phyloP scores from a whole-genome alignment of 2,329 filamentous ascomycete species.

The Cladosporium phlei region DNA sequence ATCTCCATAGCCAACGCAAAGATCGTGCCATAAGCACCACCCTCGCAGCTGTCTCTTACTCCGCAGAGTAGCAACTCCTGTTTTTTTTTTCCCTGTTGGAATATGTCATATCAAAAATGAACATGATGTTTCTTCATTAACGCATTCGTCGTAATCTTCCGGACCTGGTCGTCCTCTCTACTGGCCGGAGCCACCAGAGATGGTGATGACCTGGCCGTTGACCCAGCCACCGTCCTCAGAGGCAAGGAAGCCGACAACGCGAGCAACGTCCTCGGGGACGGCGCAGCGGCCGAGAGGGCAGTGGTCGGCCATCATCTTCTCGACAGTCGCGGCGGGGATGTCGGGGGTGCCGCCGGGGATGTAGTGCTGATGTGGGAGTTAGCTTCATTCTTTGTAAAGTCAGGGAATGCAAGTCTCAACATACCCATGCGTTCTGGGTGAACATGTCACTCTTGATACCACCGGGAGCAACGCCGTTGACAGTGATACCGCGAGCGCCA shows the following conservation, averaged over 20 bases:
- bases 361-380: conserved; percentile 31
- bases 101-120: no score
- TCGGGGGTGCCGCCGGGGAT: conserved; percentile 47
- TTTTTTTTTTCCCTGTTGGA: background rate
- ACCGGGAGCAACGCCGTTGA: conserved; percentile 68
- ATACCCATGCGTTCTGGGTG: conserved; percentile 34
- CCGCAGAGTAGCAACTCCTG: background rate
- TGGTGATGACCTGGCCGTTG: conserved; percentile 41
- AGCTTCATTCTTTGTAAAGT: background rate
- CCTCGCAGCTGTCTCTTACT: no score
- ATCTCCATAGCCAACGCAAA: no score
- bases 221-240: conserved; percentile 38
- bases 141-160: background rate
- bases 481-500: conserved; percentile 62
- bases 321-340: conserved; percentile 47
- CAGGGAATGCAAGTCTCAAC: background rate
- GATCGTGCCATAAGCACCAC: no score
- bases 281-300: conserved; percentile 48
- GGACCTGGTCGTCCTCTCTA: conserved; percentile 23
- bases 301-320: conserved; percentile 46
- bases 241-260: conserved; percentile 37
- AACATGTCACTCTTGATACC: conserved; percentile 74
- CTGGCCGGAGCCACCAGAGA: conserved; percentile 39
- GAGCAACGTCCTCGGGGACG: conserved; percentile 41
- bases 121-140: no score